Evolutionary conservation across 495 filamentous ascomycete species (phyloP), one percentile per base, ranked within the genome.

Genomic region (Neurospora africana): DNA sequence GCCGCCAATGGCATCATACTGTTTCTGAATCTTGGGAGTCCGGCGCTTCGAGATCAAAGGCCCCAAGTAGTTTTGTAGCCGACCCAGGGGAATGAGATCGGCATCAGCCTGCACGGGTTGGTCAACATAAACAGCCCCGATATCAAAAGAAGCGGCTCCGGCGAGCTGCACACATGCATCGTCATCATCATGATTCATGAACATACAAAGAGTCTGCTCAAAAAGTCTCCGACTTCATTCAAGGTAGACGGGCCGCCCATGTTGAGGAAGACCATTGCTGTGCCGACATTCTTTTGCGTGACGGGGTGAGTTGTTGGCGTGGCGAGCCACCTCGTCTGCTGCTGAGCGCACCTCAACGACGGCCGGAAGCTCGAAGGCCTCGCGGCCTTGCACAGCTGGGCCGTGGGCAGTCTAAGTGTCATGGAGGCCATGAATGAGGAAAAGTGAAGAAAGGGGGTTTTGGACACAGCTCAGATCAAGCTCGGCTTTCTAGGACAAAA

Each of bases 201-300:
- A 81, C 87, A 72, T 87, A 94, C 96, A 82, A 99, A 99, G 77
- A 99, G 82, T 76, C 93, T 88, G 82, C 91, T 95, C n/a, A 99
- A 86, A 75, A 98, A 99, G 79, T 91, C 89, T 72, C 90, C 89
- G 23, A 99, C 96, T 84, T 98, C 93, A 71, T 90, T 85, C 13
- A 90, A 89, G 7, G 91, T 97, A 17, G 93, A 93, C 8, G 96
- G 96, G 11, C 96, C 96, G 70, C 96, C 96, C 96, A 99, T 99
- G 83, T 99, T 99, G 81, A 99, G 87, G 74, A 99, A 97, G 7
- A 99, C 95, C 88, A 99, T 97, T 44, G 96, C 96, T 0, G 96
- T 99, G 13, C 80, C 81, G 17, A 75, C 70, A 8, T 78, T 72
- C 87, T 91, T 84, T 77, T 93, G 91, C 5, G 90, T 92, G 5